These are phyloP conservation scores for Aureobasidium sp. DNA, from an alignment of 2,329 filamentous ascomycete genomes.

Conservation along the genomic window DNA sequence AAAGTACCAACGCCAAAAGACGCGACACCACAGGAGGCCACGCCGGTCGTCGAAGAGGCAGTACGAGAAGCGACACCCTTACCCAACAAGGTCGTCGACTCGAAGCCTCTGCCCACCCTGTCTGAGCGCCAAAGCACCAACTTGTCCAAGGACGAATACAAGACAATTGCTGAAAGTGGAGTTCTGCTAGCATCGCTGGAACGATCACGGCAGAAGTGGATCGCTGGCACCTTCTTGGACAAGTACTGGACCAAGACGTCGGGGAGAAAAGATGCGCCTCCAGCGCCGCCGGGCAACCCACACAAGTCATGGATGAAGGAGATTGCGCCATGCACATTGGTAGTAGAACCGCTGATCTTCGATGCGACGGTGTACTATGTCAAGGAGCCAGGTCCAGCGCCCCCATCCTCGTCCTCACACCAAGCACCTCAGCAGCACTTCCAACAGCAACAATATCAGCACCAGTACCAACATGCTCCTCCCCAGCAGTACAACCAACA, in stretches of 20 bases:
- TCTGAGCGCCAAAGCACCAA: slow-evolving; percentile 57
- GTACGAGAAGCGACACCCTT: slow-evolving; percentile 31
- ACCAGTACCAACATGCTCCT: slow-evolving; percentile 2
- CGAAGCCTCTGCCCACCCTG: slow-evolving; percentile 63
- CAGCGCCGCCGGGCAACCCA: slow-evolving; percentile 39
- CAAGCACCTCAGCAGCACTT: slow-evolving; percentile 7
- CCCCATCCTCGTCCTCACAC: slow-evolving; percentile 12
- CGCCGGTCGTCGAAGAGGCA: background rate
- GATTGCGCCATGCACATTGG: slow-evolving; percentile 64
- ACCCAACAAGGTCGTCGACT: slow-evolving; percentile 55
- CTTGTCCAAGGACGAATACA: slow-evolving; percentile 58
- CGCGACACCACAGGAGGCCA: slow-evolving; percentile 2
- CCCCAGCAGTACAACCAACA: slow-evolving; percentile 11
- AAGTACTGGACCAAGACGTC: slow-evolving; percentile 69
- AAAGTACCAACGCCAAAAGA: slow-evolving; percentile 1
- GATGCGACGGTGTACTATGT: slow-evolving; percentile 67
- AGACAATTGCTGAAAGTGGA: slow-evolving; percentile 66
- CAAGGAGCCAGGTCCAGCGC: slow-evolving; percentile 44
- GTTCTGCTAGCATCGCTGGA: slow-evolving; percentile 65
- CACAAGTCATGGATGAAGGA: slow-evolving; percentile 35
- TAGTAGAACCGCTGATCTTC: slow-evolving; percentile 71
- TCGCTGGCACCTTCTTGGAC: slow-evolving; percentile 59
- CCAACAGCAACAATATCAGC: slow-evolving; percentile 7
- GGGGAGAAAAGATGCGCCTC: slow-evolving; percentile 55
- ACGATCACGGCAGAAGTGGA: slow-evolving; percentile 66